Evolutionary conservation across 176 grass and related monocot species (phyloP).

Genomic region (Cocos nucifera): DNA sequence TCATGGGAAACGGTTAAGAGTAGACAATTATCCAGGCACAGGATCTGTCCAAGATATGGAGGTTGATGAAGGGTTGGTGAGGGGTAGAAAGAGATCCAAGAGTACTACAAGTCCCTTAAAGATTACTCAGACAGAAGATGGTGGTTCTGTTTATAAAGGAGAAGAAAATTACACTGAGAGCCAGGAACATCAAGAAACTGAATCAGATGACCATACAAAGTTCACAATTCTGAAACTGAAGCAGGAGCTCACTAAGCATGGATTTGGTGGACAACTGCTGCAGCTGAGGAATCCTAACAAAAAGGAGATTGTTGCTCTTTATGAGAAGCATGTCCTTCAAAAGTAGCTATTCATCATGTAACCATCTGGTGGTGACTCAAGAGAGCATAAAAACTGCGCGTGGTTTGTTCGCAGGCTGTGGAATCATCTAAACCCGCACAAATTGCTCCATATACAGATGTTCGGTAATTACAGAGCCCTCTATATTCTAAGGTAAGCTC

Average conservation of each 20-base stretch:
- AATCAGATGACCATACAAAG: constrained; percentile 38
- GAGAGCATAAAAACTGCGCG: too few species aligned
- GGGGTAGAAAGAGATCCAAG: constrained; percentile 54
- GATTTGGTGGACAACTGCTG: constrained; percentile 53
- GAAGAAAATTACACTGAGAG: constrained; percentile 25
- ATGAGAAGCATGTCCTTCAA: constrained; percentile 50
- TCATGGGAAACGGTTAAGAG: constrained; percentile 49
- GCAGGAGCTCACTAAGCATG: constrained; percentile 52
- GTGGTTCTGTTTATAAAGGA: constrained; percentile 45
- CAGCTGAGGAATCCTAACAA: constrained; percentile 45
- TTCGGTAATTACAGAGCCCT: too few species aligned
- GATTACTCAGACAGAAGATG: constrained; percentile 35
- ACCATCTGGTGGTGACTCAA: too few species aligned
- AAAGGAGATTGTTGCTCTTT: constrained; percentile 59
- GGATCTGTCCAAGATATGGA: constrained; percentile 48
- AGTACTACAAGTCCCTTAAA: constrained; percentile 34
- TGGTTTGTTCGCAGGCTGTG: too few species aligned
- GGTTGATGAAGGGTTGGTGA: constrained; percentile 28
- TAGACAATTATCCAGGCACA: constrained; percentile 26
- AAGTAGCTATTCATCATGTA: constrained; percentile 14
- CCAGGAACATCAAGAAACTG: constrained; percentile 33
- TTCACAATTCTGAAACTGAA: constrained; percentile 53
- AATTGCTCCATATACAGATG: too few species aligned
- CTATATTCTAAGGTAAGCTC: too few species aligned
- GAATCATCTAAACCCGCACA: too few species aligned